A percentile compares a stretch with the other conserved stretches of the same genome.
These are phyloP conservation scores for Magnolia changhungtana DNA, from an alignment of 164 flowering plant genomes.

Conservation along the genomic window DNA sequence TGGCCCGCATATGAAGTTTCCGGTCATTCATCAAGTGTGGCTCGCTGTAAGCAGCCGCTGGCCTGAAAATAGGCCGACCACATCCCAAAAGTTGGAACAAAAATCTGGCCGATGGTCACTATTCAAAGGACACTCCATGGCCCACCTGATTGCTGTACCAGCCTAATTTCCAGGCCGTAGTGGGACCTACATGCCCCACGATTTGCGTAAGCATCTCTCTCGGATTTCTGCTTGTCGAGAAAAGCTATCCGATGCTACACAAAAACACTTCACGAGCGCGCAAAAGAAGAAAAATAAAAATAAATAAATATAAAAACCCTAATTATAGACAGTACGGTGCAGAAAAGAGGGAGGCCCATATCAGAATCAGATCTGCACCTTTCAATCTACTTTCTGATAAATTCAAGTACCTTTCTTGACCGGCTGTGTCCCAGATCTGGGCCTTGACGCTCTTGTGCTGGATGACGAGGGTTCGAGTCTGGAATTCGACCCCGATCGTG, in stretches of 20 bases:
- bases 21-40: no score
- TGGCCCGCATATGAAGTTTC: no score
- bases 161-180: no score
- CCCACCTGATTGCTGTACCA: no score
- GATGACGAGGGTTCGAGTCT: slow-evolving; percentile 47
- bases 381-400: neutral
- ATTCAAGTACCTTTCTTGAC: slow-evolving; percentile 46
- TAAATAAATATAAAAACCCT: neutral
- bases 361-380: neutral
- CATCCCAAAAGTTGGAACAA: no score
- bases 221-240: no score
- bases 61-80: no score
- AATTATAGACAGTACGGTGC: neutral
- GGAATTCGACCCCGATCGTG: slow-evolving; percentile 32
- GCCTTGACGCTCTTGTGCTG: slow-evolving; percentile 57
- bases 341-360: neutral
- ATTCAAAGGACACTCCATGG: no score
- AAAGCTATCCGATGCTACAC: neutral
- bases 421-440: slow-evolving; percentile 77
- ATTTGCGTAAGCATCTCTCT: no score
- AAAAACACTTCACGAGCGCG: neutral
- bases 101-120: no score
- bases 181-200: no score
- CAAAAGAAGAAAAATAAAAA: neutral
- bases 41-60: no score